Conservation (phyloP, 768 basidiomycete species). For the Saitozyma sp. region DNA sequence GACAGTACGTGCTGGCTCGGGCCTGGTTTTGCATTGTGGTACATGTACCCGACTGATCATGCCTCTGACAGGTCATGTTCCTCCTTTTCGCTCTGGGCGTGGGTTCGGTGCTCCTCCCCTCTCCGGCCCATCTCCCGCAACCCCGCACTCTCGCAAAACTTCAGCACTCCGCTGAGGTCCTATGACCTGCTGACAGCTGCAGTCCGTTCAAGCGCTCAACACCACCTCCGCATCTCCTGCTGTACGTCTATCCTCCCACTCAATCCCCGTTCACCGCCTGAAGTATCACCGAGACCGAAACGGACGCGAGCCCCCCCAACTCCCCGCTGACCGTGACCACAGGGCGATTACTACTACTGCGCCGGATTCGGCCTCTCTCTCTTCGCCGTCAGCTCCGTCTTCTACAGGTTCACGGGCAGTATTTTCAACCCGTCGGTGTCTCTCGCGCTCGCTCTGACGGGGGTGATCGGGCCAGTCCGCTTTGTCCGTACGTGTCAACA, state of each 20-base stretch:
- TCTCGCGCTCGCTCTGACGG: slow-evolving; percentile 38
- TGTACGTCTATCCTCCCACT: neutral
- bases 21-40: neutral
- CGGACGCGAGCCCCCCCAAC: no score
- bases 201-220: neutral
- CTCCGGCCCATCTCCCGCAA: neutral
- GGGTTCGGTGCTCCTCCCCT: neutral
- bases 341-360: slow-evolving; percentile 14
- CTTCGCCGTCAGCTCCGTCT: slow-evolving; percentile 44
- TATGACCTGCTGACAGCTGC: neutral
- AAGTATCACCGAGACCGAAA: neutral
- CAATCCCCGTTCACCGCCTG: neutral
- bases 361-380: slow-evolving; percentile 45
- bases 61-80: slow-evolving; percentile 28
- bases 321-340: neutral
- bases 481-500: slow-evolving; percentile 33
- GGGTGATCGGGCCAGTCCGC: slow-evolving; percentile 45
- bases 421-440: slow-evolving; percentile 46
- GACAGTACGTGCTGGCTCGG: slow-evolving; percentile 3
- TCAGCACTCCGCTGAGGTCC: slow-evolving; percentile 11
- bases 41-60: neutral
- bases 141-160: slow-evolving; percentile 1
- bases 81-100: slow-evolving; percentile 42
- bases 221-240: neutral
- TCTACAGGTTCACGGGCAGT: slow-evolving; percentile 49